phyloP scores from a whole-genome alignment of 495 filamentous ascomycete species.

The Penicillium arizonense region DNA sequence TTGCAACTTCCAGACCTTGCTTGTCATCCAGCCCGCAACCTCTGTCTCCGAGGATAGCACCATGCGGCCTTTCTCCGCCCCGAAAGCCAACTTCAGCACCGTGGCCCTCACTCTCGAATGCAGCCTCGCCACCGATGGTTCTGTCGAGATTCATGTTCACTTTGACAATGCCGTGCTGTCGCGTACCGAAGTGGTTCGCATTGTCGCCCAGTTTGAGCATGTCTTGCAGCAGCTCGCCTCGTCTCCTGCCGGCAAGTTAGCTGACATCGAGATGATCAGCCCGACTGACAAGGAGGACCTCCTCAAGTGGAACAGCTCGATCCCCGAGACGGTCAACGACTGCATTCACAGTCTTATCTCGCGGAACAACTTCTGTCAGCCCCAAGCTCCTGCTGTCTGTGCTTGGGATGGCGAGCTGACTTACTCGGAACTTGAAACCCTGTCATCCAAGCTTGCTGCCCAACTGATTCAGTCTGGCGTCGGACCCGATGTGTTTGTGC shows the following conservation, averaged over 20 bases:
- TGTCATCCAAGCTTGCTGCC: slow-evolving; percentile 27
- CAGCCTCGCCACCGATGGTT: slow-evolving; percentile 5
- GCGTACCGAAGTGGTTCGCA: slow-evolving; percentile 4
- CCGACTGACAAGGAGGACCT: slow-evolving; percentile 17
- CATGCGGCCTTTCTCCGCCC: slow-evolving; percentile 10
- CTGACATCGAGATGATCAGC: slow-evolving; percentile 15
- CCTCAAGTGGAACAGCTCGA: slow-evolving; percentile 13
- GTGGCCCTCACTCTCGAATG: slow-evolving; percentile 19
- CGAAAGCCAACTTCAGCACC: slow-evolving; percentile 13
- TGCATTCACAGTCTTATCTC: slow-evolving; percentile 39
- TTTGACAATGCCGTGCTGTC: slow-evolving; percentile 18
- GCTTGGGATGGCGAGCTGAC: slow-evolving; percentile 51
- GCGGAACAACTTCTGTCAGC: slow-evolving; percentile 17
- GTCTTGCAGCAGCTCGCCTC: slow-evolving; percentile 9
- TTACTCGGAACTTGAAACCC: slow-evolving; percentile 41
- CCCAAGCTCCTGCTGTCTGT: slow-evolving; percentile 26
- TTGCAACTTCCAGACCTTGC: slow-evolving; percentile 51
- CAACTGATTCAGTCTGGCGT: slow-evolving; percentile 26
- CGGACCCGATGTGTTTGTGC: slow-evolving; percentile 34
- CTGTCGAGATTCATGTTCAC: slow-evolving; percentile 6
- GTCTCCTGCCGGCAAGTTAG: neutral
- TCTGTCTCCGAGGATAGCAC: slow-evolving; percentile 31
- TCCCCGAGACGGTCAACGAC: slow-evolving; percentile 13
- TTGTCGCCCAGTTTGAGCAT: slow-evolving; percentile 22
- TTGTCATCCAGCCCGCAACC: slow-evolving; percentile 50